Evolutionary conservation across 192 early-diverging fungal species (phyloP), one percentile per base, ranked within the genome.

Genomic region (Funneliformis geosporum): DNA sequence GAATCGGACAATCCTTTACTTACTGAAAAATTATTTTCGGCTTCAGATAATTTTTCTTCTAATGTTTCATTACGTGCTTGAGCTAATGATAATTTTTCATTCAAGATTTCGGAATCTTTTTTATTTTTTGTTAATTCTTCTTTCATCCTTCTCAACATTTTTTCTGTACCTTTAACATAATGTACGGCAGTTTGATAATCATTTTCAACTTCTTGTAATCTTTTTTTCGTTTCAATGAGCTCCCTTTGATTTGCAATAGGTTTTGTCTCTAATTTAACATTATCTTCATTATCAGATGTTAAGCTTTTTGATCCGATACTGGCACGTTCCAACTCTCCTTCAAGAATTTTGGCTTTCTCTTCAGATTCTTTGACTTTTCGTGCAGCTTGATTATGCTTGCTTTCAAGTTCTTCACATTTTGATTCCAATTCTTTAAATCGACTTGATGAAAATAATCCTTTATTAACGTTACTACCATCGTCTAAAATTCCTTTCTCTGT

Each of bases 401-500:
- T 33, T 80, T 84, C 50, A 74, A 83, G 27, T 78, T 75, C 43
- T 78, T 33, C 44, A 78, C 23, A 75, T 82, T 76, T 40, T 74
- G 40, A 42, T 79, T 81, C 44, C 70, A 67, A 44, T 80, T 68
- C 70, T 73, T 79, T 69, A 23, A 79, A 60, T 7, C 61, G 70
- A 27, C 14, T 47, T 33, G 81, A 25, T 10, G 76, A 25, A 33
- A 33, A 33, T 46, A 66, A 44, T 68, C 8, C 60, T 69, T 69
- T 62, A 59, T 12, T 40, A 77, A 4, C 60, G 70, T 47, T 61
- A 55, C 10, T 23, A 72, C 42, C 81, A 75, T 86, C 82, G 0
- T 84, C 84, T 71, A 85, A 77, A 40, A 88, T 80, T 27, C 87
- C 87, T 66, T 83, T 86, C 27, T 86, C 82, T 25, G 80, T 81